Base-by-base conservation (phyloP, 139 green algal genomes). In the Marvania coccoides region DNA sequence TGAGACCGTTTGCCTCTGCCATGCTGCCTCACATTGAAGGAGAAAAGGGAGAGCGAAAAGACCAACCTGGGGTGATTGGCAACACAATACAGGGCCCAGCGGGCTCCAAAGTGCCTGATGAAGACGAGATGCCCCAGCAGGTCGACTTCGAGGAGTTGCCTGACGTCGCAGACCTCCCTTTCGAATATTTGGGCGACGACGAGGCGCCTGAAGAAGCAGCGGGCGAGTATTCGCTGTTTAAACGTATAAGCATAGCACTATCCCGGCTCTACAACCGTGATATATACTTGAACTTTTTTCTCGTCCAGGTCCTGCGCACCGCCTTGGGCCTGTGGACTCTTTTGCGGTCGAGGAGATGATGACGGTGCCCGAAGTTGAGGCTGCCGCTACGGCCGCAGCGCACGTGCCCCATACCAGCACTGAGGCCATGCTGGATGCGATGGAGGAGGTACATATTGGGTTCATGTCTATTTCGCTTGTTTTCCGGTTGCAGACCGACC, bases 161-260 rank as follows among this genome's bases (percentile, higher is more conserved):
- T 34, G 58, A 65, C 1, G 47, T 28, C 5, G 38, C 8, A 5
- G 4, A 4, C 1, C n/a, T n/a, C n/a, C n/a, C n/a, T n/a, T 35
- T 31, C 4, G 9, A 45, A 6, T 60, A 61, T 3, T 6, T 23
- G 19, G 31, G 38, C 4, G 31, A 61, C 15, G 12, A 10, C 1
- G 67, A 74, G 6, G 67, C 67, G 29, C 67, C 67, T 4, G 55
- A 58, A 8, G 67, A 73, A 19, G 28, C 66, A 2, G 59, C 38
- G n/a, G 66, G 66, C 64, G 38, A 26, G 4, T 67, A 19, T 28
- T 19, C 19, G 42, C 42, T 51, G 19, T 51, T 51, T 28, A 51
- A 19, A 51, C 19, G 42, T 51, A 19, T 19, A 28, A 28, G 19
- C 19, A 51, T 19, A 51, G 19, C 19, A 28, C 19, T 19, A 51